Conservation (phyloP, 208 protist species). For the Leishmania braziliensis region DNA sequence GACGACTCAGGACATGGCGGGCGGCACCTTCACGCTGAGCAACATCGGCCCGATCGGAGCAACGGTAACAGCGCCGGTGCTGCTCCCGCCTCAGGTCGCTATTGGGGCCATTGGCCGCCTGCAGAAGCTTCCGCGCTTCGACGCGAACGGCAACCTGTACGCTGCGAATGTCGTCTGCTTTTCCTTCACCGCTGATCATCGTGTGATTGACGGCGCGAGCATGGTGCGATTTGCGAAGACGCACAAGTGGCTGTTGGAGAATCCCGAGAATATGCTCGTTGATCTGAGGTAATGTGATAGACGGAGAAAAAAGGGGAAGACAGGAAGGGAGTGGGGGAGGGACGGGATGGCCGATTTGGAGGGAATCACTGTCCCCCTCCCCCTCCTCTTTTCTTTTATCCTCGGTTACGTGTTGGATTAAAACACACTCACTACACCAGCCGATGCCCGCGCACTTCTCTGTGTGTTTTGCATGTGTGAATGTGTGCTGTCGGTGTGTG, state of each 20-base stretch:
- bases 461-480: background rate
- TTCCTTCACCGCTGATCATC: conserved; percentile 94
- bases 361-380: background rate
- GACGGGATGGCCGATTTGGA: background rate
- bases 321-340: too few species aligned
- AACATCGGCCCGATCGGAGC: conserved; percentile 97
- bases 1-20: conserved; percentile 64
- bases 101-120: conserved; percentile 94
- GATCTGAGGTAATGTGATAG: conserved; percentile 42
- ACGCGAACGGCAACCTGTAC: conserved; percentile 63
- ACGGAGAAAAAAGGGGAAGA: background rate
- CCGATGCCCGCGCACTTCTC: background rate
- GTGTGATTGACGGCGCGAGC: conserved; percentile 96
- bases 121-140: conserved; percentile 86
- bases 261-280: conserved; percentile 87
- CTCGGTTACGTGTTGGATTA: background rate
- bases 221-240: conserved; percentile 95
- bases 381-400: background rate
- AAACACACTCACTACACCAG: background rate
- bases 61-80: conserved; percentile 89
- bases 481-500: background rate
- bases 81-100: conserved; percentile 92
- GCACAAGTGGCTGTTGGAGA: conserved; percentile 90
- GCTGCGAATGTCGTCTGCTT: conserved; percentile 67
- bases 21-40: conserved; percentile 95